Evolutionary conservation across 495 filamentous ascomycete genomes (phyloP).

Genomic region (Annulohypoxylon stygium): DNA sequence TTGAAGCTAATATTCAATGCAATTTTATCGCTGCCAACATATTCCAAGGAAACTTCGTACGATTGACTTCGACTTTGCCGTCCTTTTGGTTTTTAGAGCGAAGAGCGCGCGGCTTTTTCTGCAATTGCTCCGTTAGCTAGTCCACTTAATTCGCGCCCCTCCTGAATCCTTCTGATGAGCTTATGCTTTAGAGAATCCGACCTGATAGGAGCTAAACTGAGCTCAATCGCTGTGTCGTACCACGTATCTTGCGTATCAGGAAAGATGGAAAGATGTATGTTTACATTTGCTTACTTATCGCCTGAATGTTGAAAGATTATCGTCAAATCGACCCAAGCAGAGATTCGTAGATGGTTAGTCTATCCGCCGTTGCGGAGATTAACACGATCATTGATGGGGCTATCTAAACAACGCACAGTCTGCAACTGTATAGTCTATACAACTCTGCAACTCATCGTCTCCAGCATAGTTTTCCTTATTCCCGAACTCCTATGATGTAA

Average conservation of each 20-base stretch:
- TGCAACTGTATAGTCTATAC: background rate
- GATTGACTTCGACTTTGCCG: background rate
- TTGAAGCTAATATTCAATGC: constrained; percentile 5
- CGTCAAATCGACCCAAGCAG: background rate
- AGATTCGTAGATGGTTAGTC: background rate
- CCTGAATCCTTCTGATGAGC: constrained; percentile 5
- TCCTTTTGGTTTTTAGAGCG: background rate
- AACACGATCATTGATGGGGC: background rate
- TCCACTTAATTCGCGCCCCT: background rate
- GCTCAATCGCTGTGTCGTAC: background rate
- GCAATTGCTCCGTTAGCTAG: background rate
- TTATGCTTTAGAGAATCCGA: background rate
- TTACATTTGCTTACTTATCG: background rate
- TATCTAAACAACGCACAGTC: background rate
- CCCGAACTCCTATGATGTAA: background rate
- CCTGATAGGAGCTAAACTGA: background rate
- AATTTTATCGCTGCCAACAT: constrained; percentile 4
- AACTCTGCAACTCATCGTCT: background rate
- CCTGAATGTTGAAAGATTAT: background rate
- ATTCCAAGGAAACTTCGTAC: constrained; percentile 1
- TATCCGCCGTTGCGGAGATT: background rate
- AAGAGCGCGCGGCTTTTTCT: constrained; percentile 3
- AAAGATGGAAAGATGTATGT: background rate
- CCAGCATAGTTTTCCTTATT: background rate
- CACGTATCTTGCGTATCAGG: background rate